Conservation (phyloP, 2,329 filamentous ascomycete genomes). For the Arthrocladium fulminans region DNA sequence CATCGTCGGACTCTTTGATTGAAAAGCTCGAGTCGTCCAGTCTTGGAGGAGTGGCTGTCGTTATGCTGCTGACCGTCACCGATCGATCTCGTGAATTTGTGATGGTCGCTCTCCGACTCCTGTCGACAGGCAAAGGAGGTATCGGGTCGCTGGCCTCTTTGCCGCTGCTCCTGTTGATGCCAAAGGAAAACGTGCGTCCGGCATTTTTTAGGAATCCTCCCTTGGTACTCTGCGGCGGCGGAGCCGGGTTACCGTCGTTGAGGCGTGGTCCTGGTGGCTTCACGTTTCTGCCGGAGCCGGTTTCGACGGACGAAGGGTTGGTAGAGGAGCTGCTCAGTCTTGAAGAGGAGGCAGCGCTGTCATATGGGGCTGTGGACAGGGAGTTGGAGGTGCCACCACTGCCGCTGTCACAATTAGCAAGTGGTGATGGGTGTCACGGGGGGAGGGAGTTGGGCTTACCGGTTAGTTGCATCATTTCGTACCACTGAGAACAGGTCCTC, state of each 20-base stretch:
- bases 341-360: constrained; percentile 40
- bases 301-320: constrained; percentile 47
- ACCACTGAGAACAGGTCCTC: constrained; percentile 33
- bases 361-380: constrained; percentile 37
- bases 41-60: constrained; percentile 44
- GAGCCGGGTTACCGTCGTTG: constrained; percentile 34
- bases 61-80: constrained; percentile 44
- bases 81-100: constrained; percentile 35
- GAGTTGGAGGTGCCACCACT: constrained; percentile 44
- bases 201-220: constrained; percentile 37
- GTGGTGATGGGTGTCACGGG: constrained; percentile 12
- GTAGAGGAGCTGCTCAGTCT: constrained; percentile 49
- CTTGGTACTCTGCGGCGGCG: constrained; percentile 29
- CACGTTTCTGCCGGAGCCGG: constrained; percentile 32
- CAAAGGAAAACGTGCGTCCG: constrained; percentile 47
- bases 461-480: constrained; percentile 28
- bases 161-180: constrained; percentile 29
- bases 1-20: constrained; percentile 33
- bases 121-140: constrained; percentile 9
- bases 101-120: constrained; percentile 4
- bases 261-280: constrained; percentile 29
- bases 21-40: constrained; percentile 38
- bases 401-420: constrained; percentile 29
- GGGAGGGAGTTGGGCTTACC: constrained; percentile 31
- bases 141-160: constrained; percentile 24